These are phyloP conservation scores for Zasmidium cellare DNA, from an alignment of 2,329 filamentous ascomycete genomes.

Conservation along the genomic window DNA sequence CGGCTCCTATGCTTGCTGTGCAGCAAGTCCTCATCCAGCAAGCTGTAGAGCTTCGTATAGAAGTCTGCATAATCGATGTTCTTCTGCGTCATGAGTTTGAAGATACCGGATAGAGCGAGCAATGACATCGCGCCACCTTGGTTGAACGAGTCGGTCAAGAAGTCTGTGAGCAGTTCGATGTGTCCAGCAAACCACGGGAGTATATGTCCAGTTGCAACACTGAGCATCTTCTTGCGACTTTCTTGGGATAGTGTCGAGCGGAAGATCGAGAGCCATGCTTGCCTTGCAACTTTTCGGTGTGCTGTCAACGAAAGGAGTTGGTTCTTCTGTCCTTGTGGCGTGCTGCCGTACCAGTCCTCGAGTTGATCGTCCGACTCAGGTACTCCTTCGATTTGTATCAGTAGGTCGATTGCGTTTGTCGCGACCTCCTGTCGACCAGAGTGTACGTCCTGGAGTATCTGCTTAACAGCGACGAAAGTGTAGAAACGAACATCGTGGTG, in stretches of 20 bases:
- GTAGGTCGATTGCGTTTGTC: conserved; percentile 60
- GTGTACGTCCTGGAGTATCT: conserved; percentile 31
- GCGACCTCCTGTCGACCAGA: conserved; percentile 44
- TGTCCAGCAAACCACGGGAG: conserved; percentile 81
- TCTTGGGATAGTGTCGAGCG: conserved; percentile 65
- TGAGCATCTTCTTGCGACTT: conserved; percentile 77
- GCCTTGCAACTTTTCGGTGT: conserved; percentile 79
- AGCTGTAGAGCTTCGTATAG: conserved; percentile 88
- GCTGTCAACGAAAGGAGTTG: conserved; percentile 63
- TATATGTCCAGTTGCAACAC: conserved; percentile 73
- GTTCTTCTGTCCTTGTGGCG: conserved; percentile 68
- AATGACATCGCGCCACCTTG: conserved; percentile 82
- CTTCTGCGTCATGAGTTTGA: conserved; percentile 88
- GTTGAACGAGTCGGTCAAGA: conserved; percentile 91
- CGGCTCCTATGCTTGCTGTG: conserved; percentile 92
- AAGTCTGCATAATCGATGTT: conserved; percentile 87
- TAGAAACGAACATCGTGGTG: conserved; percentile 85
- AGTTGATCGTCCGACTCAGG: conserved; percentile 68
- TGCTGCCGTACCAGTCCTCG: conserved; percentile 65
- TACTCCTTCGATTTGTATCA: conserved; percentile 68
- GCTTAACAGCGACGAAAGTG: conserved; percentile 74
- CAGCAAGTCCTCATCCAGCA: conserved; percentile 80
- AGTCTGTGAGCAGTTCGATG: conserved; percentile 90
- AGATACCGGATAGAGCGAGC: conserved; percentile 86
- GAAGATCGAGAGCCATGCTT: conserved; percentile 82